A percentile compares a stretch with the other conserved stretches of the same genome.
These are phyloP conservation scores for Bipolaris zeicola DNA, from an alignment of 2,329 filamentous ascomycete species.

Conservation along the genomic window DNA sequence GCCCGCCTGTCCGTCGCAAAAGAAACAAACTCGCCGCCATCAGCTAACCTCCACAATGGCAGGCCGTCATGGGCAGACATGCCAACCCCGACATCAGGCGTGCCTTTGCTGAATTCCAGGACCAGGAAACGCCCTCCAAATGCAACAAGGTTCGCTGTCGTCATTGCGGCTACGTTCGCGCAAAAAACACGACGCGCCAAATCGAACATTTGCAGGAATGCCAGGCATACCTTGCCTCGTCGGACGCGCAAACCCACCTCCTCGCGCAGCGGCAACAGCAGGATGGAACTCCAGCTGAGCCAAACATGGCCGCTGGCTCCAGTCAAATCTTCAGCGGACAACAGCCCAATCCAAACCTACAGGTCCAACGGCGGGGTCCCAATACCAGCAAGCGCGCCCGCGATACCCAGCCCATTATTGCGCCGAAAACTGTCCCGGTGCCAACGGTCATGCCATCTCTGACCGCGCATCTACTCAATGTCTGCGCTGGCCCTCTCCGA, in stretches of 20 bases:
- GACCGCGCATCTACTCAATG: slow-evolving; percentile 62
- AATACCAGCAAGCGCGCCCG: slow-evolving; percentile 46
- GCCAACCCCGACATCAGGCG: slow-evolving; percentile 52
- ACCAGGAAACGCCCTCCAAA: slow-evolving; percentile 51
- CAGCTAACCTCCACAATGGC: slow-evolving; percentile 20
- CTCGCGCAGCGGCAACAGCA: slow-evolving; percentile 19
- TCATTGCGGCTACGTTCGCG: slow-evolving; percentile 56
- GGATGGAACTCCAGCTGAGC: slow-evolving; percentile 24
- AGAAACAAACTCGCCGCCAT: not conserved
- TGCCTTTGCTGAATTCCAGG: slow-evolving; percentile 49
- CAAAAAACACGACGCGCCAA: slow-evolving; percentile 59
- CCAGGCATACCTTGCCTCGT: slow-evolving; percentile 51
- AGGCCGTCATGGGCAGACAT: slow-evolving; percentile 39
- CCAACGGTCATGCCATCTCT: slow-evolving; percentile 53
- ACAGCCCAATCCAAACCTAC: slow-evolving; percentile 56
- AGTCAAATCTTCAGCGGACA: slow-evolving; percentile 53
- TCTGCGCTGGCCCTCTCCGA: slow-evolving; percentile 55
- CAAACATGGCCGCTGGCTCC: slow-evolving; percentile 25
- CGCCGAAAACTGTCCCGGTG: slow-evolving; percentile 33
- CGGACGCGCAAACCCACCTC: slow-evolving; percentile 50
- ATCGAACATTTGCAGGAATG: slow-evolving; percentile 57
- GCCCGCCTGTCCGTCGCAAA: not conserved
- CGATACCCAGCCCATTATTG: slow-evolving; percentile 47
- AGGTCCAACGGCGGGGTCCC: slow-evolving; percentile 52
- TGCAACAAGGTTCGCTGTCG: slow-evolving; percentile 57